phyloP scores from a whole-genome alignment of 2,329 filamentous ascomycete genomes.

The Diaporthe vaccinii region DNA sequence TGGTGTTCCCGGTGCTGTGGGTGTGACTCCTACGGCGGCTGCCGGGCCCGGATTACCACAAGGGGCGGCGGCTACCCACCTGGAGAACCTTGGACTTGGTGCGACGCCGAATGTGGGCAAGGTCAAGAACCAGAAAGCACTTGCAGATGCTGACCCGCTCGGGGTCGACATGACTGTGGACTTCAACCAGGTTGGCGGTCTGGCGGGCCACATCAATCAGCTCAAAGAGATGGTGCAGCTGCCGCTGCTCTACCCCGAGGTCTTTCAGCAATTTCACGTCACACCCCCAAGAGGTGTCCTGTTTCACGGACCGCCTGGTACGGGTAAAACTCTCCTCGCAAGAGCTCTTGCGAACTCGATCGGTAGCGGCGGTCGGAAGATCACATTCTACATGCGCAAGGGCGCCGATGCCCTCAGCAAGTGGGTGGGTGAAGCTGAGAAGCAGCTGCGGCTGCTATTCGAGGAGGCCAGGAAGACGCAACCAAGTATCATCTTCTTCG shows the following conservation, averaged over 20 bases:
- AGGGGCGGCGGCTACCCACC: constrained; percentile 49
- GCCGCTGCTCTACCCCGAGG: constrained; percentile 92
- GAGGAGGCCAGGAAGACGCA: constrained; percentile 96
- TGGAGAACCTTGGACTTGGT: constrained; percentile 51
- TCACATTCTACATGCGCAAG: constrained; percentile 99
- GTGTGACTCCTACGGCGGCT: constrained; percentile 69
- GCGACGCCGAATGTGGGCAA: constrained; percentile 87
- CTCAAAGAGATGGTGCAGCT: constrained; percentile 99
- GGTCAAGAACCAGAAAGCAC: constrained; percentile 90
- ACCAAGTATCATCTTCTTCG: constrained; percentile 99
- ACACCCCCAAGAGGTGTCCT: constrained; percentile 94
- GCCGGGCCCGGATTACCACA: constrained; percentile 58
- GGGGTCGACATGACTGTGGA: constrained; percentile 94
- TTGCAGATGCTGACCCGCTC: constrained; percentile 94
- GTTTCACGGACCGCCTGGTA: constrained; percentile 97
- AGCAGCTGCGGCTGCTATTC: constrained; percentile 92
- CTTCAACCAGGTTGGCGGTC: constrained; percentile 92
- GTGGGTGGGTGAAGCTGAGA: constrained; percentile 98
- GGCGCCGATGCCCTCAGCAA: constrained; percentile 98
- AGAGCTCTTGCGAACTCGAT: constrained; percentile 93
- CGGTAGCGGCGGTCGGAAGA: constrained; percentile 89
- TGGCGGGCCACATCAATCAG: constrained; percentile 95
- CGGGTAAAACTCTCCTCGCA: constrained; percentile 96
- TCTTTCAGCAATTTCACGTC: constrained; percentile 91
- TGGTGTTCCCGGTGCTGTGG: constrained; percentile 70